Conservation (phyloP, 768 basidiomycete species). For the Tylopilus balloui region DNA sequence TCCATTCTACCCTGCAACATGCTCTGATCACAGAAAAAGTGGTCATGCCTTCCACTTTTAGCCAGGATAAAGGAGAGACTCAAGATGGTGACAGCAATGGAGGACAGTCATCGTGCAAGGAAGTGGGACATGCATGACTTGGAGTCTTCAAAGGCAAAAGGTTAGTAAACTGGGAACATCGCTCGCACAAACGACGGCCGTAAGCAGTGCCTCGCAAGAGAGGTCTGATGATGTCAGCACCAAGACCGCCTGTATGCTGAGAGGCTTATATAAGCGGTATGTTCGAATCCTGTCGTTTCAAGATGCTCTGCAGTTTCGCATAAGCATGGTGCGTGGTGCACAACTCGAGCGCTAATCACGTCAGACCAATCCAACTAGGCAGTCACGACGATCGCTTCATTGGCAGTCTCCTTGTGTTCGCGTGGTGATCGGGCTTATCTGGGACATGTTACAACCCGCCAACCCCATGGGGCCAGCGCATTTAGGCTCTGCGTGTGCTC, state of each 20-base stretch:
- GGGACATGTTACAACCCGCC: background rate
- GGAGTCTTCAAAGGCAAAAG: background rate
- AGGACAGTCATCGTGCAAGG: conserved; percentile 1
- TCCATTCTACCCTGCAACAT: conserved; percentile 66
- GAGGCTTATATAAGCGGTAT: too few species aligned
- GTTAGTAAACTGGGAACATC: background rate
- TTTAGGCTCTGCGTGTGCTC: background rate
- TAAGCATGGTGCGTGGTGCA: too few species aligned
- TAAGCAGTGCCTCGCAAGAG: background rate
- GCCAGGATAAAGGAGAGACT: conserved; percentile 5
- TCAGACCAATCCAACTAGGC: too few species aligned
- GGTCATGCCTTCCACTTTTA: background rate
- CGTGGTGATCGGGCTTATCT: background rate
- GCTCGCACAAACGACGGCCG: background rate
- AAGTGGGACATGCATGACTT: background rate
- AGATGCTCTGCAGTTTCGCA: too few species aligned
- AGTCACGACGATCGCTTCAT: too few species aligned
- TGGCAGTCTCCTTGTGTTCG: background rate
- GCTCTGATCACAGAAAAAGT: conserved; percentile 28
- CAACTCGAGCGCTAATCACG: too few species aligned
- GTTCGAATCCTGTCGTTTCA: too few species aligned
- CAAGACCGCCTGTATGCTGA: too few species aligned
- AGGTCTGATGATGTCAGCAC: too few species aligned
- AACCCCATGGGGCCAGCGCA: background rate
- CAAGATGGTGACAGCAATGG: conserved; percentile 4